Base-by-base conservation (phyloP, 179 eudicot genomes). In the Spinacia oleracea region DNA sequence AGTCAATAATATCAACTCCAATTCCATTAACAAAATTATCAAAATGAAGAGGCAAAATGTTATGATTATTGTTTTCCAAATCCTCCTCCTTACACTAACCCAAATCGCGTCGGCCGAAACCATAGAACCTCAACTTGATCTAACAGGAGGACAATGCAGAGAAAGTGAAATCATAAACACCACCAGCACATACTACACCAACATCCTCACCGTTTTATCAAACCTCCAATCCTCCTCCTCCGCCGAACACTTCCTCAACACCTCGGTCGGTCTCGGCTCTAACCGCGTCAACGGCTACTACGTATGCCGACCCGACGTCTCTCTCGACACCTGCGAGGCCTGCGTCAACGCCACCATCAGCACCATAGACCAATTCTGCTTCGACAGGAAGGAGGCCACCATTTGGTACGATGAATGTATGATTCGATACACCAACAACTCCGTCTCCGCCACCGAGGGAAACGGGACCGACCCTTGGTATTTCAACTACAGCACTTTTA, bases 351-450 rank as follows among this genome's bases (percentile, higher is more conserved):
- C 56, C 0, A 31, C 72, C 55, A n/a, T 25, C 29, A 9, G 10
- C 0, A 0, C 8, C 29, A 0, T 55, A 6, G 1, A 20, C 4
- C 10, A 15, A 1, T 62, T 8, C 21, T 67, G 79, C 70, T 15
- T 20, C 59, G 46, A 21, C 23, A 59, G 23, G 40, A 78, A 59
- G 38, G 80, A 76, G 5, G 79, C 73, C 0, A 50, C 70, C 15
- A 3, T 78, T 0, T 82, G 75, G 77, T 79, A 77, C 76, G 58
- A 75, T 2, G 76, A 80, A 21, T 83, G 86, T 68, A 77, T 81
- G 78, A 8, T 80, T 0, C 56, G 83, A 11, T 83, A 77, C 80
- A 23, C 79, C 3, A 83, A 77, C 27, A 32, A 14, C 20, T 58
- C 86, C 6, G 64, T 83, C 34, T 29, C 51, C 3, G 1, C 74